Percentiles rank a stretch among this genome's conserved stretches.
These are phyloP conservation scores for Candolleomyces eurysporus DNA, from an alignment of 768 basidiomycete species.

Conservation along the genomic window DNA sequence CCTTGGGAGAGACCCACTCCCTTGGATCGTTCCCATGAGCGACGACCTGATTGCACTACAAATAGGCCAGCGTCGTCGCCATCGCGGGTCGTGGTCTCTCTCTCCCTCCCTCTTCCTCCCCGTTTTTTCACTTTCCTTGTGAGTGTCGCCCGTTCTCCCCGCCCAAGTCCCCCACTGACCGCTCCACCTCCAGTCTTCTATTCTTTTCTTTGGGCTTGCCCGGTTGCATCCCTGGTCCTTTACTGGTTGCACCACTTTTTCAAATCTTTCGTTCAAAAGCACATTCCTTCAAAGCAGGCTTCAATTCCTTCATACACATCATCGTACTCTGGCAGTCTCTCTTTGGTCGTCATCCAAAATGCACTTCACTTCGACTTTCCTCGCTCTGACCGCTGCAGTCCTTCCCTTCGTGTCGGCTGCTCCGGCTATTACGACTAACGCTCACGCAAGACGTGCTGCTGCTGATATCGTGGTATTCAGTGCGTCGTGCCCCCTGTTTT, in stretches of 20 bases:
- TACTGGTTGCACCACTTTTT: conserved; percentile 22
- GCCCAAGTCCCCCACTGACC: conserved; percentile 7
- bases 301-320: conserved; percentile 7
- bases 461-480: conserved; percentile 57
- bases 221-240: conserved; percentile 60
- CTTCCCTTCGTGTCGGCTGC: conserved; percentile 49
- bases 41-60: conserved; percentile 21
- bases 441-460: conserved; percentile 35
- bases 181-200: conserved; percentile 9
- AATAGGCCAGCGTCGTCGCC: conserved; percentile 33
- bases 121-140: conserved; percentile 32
- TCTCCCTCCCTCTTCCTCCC: conserved; percentile 26
- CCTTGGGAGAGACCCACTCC: conserved; percentile 13
- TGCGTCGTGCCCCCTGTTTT: conserved; percentile 32
- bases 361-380: conserved; percentile 42
- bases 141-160: conserved; percentile 17
- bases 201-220: conserved; percentile 65
- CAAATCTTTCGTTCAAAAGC: conserved; percentile 24
- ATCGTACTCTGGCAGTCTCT: conserved; percentile 29
- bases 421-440: conserved; percentile 34
- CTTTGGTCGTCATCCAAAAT: conserved; percentile 35
- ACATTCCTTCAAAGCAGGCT: conserved; percentile 43
- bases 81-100: conserved; percentile 22
- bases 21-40: conserved; percentile 25
- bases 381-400: conserved; percentile 38